These are phyloP conservation scores for Wallacemonas sp. DNA, from an alignment of 208 protist genomes.

Conservation along the genomic window DNA sequence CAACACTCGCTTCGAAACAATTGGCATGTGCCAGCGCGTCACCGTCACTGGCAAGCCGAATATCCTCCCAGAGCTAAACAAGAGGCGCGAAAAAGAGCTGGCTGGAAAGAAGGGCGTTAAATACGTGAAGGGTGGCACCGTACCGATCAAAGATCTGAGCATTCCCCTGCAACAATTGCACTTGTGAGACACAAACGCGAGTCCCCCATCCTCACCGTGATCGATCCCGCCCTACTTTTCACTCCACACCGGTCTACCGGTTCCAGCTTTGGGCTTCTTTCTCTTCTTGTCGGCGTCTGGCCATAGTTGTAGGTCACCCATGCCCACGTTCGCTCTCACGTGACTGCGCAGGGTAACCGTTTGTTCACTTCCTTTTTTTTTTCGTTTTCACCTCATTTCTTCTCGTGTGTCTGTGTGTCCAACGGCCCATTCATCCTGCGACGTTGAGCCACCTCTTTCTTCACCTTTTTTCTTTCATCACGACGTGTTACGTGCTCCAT, in stretches of 20 bases:
- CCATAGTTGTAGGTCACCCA: background rate
- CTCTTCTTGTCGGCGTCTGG: too few relatives aligned
- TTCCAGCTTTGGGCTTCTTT: too few relatives aligned
- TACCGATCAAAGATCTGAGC: conserved; percentile 59
- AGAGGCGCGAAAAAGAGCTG: conserved; percentile 27
- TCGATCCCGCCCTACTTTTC: too few relatives aligned
- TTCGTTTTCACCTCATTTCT: background rate
- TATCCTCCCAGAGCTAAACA: conserved; percentile 35
- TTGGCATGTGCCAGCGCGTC: conserved; percentile 74
- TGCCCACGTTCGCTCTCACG: background rate
- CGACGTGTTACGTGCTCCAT: too few relatives aligned
- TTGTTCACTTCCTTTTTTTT: background rate
- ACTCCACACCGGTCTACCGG: too few relatives aligned
- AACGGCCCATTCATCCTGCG: too few relatives aligned
- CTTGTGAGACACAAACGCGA: conserved; percentile 14
- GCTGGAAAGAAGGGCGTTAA: conserved; percentile 17
- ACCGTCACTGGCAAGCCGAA: conserved; percentile 45
- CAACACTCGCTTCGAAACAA: conserved; percentile 55
- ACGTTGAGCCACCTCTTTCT: background rate
- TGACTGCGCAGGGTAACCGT: background rate
- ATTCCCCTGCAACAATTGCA: conserved; percentile 52
- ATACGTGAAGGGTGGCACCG: conserved; percentile 27
- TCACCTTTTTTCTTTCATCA: conserved; percentile 2
- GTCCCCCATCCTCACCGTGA: too few relatives aligned
- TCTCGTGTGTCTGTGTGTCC: background rate